Evolutionary conservation across 176 grass and related monocot species (phyloP).

Genomic region (Calamus simplicifolius): DNA sequence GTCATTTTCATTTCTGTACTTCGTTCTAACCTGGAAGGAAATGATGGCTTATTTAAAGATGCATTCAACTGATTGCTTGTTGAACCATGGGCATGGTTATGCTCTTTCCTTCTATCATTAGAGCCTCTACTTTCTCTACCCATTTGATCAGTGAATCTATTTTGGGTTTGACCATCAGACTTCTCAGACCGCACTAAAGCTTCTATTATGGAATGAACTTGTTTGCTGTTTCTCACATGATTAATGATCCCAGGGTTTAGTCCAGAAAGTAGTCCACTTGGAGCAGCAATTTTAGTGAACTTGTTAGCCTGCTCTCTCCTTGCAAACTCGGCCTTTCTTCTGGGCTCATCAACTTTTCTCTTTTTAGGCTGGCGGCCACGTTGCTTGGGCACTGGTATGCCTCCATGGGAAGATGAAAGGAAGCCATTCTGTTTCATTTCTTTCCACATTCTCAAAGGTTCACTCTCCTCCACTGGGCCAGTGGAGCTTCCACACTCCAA

Average conservation of each 20-base stretch:
- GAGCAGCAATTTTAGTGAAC: conserved; percentile 67
- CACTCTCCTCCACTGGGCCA: conserved; percentile 46
- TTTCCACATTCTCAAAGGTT: conserved; percentile 70
- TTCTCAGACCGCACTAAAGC: conserved; percentile 74
- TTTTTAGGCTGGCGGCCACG: conserved; percentile 42
- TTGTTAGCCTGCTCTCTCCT: conserved; percentile 53
- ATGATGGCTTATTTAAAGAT: not conserved
- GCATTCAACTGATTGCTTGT: not conserved
- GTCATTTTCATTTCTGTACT: conserved; percentile 1
- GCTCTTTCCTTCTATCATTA: conserved; percentile 7
- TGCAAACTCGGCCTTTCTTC: conserved; percentile 26
- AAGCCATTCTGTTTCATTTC: conserved; percentile 99
- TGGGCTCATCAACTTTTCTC: conserved; percentile 53
- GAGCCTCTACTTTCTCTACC: conserved; percentile 1
- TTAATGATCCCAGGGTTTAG: conserved; percentile 98
- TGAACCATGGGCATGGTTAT: conserved; percentile 5
- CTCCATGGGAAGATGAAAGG: conserved; percentile 70
- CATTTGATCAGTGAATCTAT: not conserved
- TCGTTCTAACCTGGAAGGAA: conserved; percentile 4
- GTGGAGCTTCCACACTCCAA: conserved; percentile 82
- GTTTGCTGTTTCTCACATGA: conserved; percentile 97
- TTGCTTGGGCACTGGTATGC: conserved; percentile 37
- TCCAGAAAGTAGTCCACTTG: conserved; percentile 87
- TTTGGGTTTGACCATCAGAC: conserved; percentile 27
- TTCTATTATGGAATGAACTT: conserved; percentile 96